Conservation (phyloP, 2,329 filamentous ascomycete genomes). For the Penicillium digitatum region DNA sequence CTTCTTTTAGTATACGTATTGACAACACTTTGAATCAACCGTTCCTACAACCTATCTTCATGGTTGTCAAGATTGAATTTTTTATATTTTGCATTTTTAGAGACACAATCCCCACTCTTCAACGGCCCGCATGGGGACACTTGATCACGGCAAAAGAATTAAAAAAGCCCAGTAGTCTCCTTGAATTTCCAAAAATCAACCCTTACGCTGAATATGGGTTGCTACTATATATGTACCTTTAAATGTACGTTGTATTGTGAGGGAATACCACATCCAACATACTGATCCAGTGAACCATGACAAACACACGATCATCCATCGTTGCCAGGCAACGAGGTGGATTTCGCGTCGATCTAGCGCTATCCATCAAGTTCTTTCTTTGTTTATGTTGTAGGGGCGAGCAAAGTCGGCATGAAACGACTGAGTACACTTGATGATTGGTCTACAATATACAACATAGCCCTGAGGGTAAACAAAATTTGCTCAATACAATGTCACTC, state of each 20-base stretch:
- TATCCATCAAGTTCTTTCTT: constrained; percentile 17
- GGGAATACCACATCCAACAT: no score
- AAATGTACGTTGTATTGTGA: constrained; percentile 4
- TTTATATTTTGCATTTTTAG: not conserved
- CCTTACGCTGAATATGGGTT: no score
- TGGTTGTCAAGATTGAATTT: not conserved
- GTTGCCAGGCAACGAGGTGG: constrained; percentile 23
- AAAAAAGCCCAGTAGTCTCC: no score
- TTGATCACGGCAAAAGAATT: not conserved
- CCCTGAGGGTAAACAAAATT: constrained; percentile 1
- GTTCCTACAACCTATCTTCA: no score
- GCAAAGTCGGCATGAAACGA: not conserved
- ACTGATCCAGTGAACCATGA: no score
- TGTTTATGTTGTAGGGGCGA: constrained; percentile 12
- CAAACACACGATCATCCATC: constrained; percentile 4
- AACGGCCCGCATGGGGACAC: not conserved
- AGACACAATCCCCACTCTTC: not conserved
- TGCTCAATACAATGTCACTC: not conserved
- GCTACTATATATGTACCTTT: no score
- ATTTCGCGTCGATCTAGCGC: constrained; percentile 13
- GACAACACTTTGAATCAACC: no score
- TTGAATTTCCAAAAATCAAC: no score
- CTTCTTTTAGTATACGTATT: no score
- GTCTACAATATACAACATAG: not conserved
- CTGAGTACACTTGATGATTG: constrained; percentile 11